Evolutionary conservation across 257 asterid genomes (phyloP), one percentile per base, ranked within the genome.

Genomic region (Coffea eugenioides): DNA sequence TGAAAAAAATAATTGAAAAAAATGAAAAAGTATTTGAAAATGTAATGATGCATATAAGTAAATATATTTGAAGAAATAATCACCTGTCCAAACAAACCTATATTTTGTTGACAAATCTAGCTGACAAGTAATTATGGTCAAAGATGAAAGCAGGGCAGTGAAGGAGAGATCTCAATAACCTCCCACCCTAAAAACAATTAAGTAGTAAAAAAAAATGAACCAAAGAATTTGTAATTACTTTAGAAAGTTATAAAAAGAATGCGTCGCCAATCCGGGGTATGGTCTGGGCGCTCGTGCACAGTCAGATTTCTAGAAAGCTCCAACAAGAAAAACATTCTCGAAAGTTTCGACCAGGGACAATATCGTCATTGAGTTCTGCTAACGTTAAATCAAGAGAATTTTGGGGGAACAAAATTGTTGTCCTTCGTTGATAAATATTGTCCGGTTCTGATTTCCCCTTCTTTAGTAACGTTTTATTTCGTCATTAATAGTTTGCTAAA

Each of bases 321-420:
- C 25, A 83, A 73, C 54, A 69, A 61, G 23, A n/a, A n/a, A 77
- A 78, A 8, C 13, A 69, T 79, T 45, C 46, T 43, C 69, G 71
- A 56, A 65, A 77, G 84, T 69, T 85, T 85, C 90, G 39, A 79
- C 21, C 36, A 2, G 8, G 92, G 88, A 79, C 80, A 80, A 76
- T 56, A 51, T 81, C 68, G 90, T 90, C 85, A 76, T 76, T 76
- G 6, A 25, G 16, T 0, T n/a, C 15, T 7, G 12, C 5, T 65
- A 25, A 9, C 31, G 7, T 27, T 25, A 10, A 23, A 18, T 20
- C 27, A 59, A 59, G n/a, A 52, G 57, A 72, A 72, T 48, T 72
- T 48, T 68, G 49, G 77, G 57, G 57, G 57, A 11, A 13, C 57
- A 11, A 52, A 51, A 51, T 51, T 51, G 14, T 52, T 52, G 57